A percentile compares a stretch with the other conserved stretches of the same genome.
phyloP scores from a whole-genome alignment of 371 early-diverging fungal species.

The Vairimorpha apis region DNA sequence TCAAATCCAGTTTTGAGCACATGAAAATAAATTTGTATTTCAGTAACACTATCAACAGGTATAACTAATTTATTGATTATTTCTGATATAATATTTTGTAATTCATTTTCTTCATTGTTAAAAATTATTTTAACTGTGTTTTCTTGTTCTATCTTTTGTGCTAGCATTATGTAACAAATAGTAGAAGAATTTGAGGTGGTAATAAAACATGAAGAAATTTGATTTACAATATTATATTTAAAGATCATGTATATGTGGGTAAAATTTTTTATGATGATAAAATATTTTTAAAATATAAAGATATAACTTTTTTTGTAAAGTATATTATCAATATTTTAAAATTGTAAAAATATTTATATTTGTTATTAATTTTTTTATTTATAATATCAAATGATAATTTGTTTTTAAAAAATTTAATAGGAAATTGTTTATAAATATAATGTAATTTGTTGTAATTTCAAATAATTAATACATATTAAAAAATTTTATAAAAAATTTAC shows the following conservation, averaged over 20 bases:
- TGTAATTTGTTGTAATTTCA: too few relatives aligned
- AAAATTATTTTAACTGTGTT: conserved; percentile 4
- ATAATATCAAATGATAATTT: too few relatives aligned
- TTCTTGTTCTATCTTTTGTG: conserved; percentile 25
- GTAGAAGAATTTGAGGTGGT: not conserved
- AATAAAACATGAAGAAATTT: conserved; percentile 2
- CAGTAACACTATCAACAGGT: not conserved
- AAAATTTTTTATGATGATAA: too few relatives aligned
- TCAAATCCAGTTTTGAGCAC: not conserved
- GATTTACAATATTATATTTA: not conserved
- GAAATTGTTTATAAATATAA: too few relatives aligned
- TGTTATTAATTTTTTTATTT: too few relatives aligned
- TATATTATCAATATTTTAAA: too few relatives aligned
- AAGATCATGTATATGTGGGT: not conserved
- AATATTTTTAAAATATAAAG: too few relatives aligned
- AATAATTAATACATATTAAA: too few relatives aligned
- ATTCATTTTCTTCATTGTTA: not conserved
- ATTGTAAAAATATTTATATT: too few relatives aligned
- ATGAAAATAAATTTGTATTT: conserved; percentile 2
- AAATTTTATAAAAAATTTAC: too few relatives aligned
- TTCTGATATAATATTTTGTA: not conserved
- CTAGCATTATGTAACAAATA: conserved; percentile 13
- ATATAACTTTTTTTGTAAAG: too few relatives aligned
- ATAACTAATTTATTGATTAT: not conserved
- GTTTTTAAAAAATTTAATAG: too few relatives aligned